phyloP scores from a whole-genome alignment of 2,329 filamentous ascomycete genomes.

The Onygenales sp. region DNA sequence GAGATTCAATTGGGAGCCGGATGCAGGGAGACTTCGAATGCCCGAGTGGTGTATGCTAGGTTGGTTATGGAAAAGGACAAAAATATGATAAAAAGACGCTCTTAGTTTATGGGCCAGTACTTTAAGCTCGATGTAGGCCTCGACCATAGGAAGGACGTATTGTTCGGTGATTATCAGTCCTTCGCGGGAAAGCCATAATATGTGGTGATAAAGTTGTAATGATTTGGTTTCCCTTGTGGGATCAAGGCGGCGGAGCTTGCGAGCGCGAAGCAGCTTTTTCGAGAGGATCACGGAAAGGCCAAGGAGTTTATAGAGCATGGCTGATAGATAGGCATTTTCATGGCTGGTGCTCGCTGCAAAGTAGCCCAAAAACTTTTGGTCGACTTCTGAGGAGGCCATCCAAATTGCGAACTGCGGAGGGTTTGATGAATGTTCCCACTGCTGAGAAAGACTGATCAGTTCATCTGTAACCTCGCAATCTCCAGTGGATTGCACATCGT shows the following conservation, averaged over 20 bases:
- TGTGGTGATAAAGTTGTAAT: slow-evolving; percentile 76
- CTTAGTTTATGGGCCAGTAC: slow-evolving; percentile 86
- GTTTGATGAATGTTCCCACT: slow-evolving; percentile 20
- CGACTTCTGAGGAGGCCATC: slow-evolving; percentile 96
- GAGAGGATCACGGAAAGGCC: slow-evolving; percentile 84
- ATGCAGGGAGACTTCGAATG: slow-evolving; percentile 31
- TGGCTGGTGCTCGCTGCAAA: slow-evolving; percentile 71
- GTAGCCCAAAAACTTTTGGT: slow-evolving; percentile 91
- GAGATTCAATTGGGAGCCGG: slow-evolving; percentile 16
- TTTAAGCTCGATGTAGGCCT: slow-evolving; percentile 69
- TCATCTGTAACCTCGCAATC: slow-evolving; percentile 2
- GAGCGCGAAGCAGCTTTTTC: slow-evolving; percentile 69
- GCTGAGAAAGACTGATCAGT: slow-evolving; percentile 9
- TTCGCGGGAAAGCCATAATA: slow-evolving; percentile 91
- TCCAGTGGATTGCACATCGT: not conserved
- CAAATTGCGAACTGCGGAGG: slow-evolving; percentile 28
- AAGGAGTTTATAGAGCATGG: slow-evolving; percentile 79
- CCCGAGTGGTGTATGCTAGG: slow-evolving; percentile 61
- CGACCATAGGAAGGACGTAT: slow-evolving; percentile 78
- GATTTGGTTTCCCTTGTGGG: slow-evolving; percentile 68
- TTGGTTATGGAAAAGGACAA: slow-evolving; percentile 90
- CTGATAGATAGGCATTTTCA: slow-evolving; percentile 65
- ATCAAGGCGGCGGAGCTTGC: slow-evolving; percentile 75
- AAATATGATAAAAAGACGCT: slow-evolving; percentile 93
- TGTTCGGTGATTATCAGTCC: slow-evolving; percentile 77